Base-by-base conservation (phyloP, 768 basidiomycete species). In the Macrocybe gigantea region DNA sequence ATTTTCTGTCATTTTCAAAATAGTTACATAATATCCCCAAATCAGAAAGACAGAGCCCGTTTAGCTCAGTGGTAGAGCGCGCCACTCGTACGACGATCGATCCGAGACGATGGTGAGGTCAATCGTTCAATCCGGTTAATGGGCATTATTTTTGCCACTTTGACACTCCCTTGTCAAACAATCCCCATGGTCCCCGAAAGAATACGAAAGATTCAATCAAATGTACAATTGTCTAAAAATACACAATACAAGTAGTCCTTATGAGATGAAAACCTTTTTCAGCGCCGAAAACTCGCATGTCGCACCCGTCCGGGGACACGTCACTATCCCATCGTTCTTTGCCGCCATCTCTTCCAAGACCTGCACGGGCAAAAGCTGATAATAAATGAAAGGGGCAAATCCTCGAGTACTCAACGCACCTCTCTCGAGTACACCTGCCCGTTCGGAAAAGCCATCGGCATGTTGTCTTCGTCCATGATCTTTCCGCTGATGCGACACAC, bases 391-490 rank as follows among this genome's bases (percentile, higher is more conserved):
- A 14, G 30, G 30, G 9, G 5, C 39, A 22, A 22, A 22, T 22
- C 22, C 22, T 22, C 22, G 22, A 12, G 42, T 47, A 41, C 30
- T 8, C 1, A 34, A 68, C 82, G 49, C 57, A 89, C 94, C 77
- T 93, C 89, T 64, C 80, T 72, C n/a, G 92, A 94, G 64, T 97
- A 97, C 35, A 97, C 94, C 57, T 85, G 76, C 12, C 95, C 94
- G 53, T 90, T 82, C 2, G 93, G 88, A 56, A 96, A 90, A 9
- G 83, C 86, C 83, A 96, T 79, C 0, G 94, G 92, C 74, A 86
- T 83, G 57, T 94, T 94, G 61, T 93, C 83, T 54, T 83, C 93
- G 57, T 96, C 88, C 86, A 98, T 95, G 48, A 98, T 93, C 62
- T 85, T 83, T 22, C 95, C 93, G 53, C 80, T 92, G 58, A 97